These are phyloP conservation scores for Colletotrichum gloeosporioides DNA, from an alignment of 2,329 filamentous ascomycete genomes.

Conservation along the genomic window DNA sequence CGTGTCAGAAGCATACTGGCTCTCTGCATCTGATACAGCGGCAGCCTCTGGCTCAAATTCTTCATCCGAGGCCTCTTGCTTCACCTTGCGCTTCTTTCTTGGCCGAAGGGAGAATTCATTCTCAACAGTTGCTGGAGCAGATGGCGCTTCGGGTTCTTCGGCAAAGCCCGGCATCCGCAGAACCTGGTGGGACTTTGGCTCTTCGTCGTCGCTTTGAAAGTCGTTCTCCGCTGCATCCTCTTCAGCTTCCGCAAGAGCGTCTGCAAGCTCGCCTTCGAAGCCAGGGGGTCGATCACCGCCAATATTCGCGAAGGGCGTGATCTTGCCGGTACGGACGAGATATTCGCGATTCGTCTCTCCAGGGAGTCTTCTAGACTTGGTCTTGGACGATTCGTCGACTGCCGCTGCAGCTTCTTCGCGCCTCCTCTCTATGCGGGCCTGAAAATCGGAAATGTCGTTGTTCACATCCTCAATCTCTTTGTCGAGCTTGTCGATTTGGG, in stretches of 20 bases:
- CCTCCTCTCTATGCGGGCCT: slow-evolving; percentile 79
- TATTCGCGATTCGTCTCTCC: slow-evolving; percentile 88
- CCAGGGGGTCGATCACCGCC: slow-evolving; percentile 66
- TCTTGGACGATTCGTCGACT: slow-evolving; percentile 44
- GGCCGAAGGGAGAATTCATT: slow-evolving; percentile 64
- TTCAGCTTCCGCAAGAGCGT: slow-evolving; percentile 83
- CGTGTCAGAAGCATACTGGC: slow-evolving; percentile 35
- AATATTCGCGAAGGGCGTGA: slow-evolving; percentile 91
- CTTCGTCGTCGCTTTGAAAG: slow-evolving; percentile 45
- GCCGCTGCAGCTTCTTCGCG: slow-evolving; percentile 59
- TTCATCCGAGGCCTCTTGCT: slow-evolving; percentile 43
- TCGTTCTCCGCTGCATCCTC: slow-evolving; percentile 67
- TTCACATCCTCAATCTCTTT: slow-evolving; percentile 68
- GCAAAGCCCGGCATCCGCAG: slow-evolving; percentile 77
- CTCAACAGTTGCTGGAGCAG: slow-evolving; percentile 37
- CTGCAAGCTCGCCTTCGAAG: slow-evolving; percentile 72
- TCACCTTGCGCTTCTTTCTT: slow-evolving; percentile 58
- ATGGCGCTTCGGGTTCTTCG: slow-evolving; percentile 45
- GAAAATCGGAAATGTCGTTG: slow-evolving; percentile 80
- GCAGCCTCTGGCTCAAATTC: slow-evolving; percentile 47
- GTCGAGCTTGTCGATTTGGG: slow-evolving; percentile 71
- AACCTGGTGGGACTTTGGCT: slow-evolving; percentile 72
- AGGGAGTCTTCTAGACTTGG: slow-evolving; percentile 66
- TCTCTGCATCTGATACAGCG: slow-evolving; percentile 14
- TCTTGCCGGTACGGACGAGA: slow-evolving; percentile 94